These are phyloP conservation scores for Pyricularia sp. DNA, from an alignment of 2,329 filamentous ascomycete genomes.

Conservation along the genomic window DNA sequence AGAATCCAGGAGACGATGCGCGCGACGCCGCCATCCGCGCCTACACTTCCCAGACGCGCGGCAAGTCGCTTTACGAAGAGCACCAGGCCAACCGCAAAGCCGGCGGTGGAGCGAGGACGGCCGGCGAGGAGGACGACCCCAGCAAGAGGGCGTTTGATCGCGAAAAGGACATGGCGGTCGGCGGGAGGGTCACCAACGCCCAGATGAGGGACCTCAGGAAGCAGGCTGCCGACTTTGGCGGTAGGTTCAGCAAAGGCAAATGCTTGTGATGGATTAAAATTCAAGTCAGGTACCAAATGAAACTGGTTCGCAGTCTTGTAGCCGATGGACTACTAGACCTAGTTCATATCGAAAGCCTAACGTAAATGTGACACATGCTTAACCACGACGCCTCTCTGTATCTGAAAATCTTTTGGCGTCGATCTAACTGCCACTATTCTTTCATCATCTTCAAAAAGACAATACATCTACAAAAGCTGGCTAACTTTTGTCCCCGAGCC, in stretches of 20 bases:
- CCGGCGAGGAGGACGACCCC: conserved; percentile 77
- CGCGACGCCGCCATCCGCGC: conserved; percentile 34
- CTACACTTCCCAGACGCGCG: conserved; percentile 44
- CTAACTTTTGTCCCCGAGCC: not conserved
- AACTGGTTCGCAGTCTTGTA: not conserved
- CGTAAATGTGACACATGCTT: not conserved
- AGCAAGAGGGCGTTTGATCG: conserved; percentile 81
- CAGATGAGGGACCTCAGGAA: conserved; percentile 72
- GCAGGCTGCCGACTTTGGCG: conserved; percentile 72
- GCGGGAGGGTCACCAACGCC: conserved; percentile 59
- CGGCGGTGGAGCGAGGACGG: conserved; percentile 19
- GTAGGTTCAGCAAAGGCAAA: conserved; percentile 70
- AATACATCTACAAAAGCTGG: not conserved
- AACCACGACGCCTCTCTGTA: not conserved
- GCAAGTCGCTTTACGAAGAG: conserved; percentile 50
- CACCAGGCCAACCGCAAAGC: conserved; percentile 30
- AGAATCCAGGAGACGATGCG: conserved; percentile 44
- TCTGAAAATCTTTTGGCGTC: not conserved
- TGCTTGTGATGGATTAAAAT: conserved; percentile 33
- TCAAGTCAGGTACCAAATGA: not conserved
- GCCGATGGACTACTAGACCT: too few relatives aligned
- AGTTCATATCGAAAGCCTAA: not conserved
- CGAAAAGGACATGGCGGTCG: conserved; percentile 86
- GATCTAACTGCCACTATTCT: not conserved
- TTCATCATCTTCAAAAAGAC: not conserved